Base-by-base conservation (phyloP, 441 rosid genomes). In the Biscutella auriculata region DNA sequence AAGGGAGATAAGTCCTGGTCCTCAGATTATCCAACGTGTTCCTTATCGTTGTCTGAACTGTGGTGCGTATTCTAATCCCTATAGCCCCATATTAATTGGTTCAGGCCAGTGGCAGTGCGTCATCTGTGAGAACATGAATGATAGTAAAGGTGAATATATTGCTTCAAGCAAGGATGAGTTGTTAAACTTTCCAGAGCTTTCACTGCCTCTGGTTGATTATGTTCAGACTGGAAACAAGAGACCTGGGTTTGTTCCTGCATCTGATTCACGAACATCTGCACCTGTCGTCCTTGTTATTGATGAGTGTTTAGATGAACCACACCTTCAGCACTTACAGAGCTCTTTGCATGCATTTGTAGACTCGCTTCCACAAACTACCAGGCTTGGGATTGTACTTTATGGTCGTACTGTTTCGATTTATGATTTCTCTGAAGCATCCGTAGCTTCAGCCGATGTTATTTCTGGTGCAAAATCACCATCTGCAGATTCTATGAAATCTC, bases 21-120 rank as follows among this genome's bases (percentile, higher is more conserved):
- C 86, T 48, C 96, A 82, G 63, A 71, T 85, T 70, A 67, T 83
- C 57, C 88, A 85, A 51, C 95, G 96, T 40, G 82, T 78, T 57
- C 87, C 97, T 21, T 91, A 89, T 67, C 91, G 88, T 49, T 93
- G 97, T 77, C 79, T 75, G 9, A 82, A 87, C 52, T 87, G 99
- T 69, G 96, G 97, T 57, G 96, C 96, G 28, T 93, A 80, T 78
- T 71, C 93, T 26, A 89, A 93, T 80, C 62, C 82, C 11, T 85
- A 85, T 42, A 83, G 88, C 82, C 76, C 83, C 64, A 79, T 89
- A 61, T 73, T 93, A 66, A 74, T 89, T 65, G 85, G 96, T 50
- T 89, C 96, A 16, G 99, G 97, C 56, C 95, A 93, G 64, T 93
- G 96, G 99, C 96, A 89, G 64, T 93, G 97, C 46, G 80, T 89